Conservation (phyloP, 768 basidiomycete genomes). For the Suillus lakei region DNA sequence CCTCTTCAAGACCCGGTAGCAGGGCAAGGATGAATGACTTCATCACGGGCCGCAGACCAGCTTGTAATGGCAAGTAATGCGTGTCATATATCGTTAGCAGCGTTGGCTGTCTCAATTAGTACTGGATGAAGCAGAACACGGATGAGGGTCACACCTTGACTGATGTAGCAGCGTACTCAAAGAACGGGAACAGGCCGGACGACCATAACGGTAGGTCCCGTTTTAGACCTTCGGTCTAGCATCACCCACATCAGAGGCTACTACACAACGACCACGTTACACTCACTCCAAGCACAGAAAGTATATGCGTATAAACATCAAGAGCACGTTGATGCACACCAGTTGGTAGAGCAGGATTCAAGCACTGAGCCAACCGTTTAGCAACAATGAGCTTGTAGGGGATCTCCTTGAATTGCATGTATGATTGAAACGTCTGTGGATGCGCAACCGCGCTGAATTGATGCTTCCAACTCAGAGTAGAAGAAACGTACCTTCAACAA, state of each 20-base stretch:
- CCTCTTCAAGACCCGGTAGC: constrained; percentile 95
- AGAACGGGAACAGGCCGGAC: constrained; percentile 96
- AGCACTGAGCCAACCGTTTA: constrained; percentile 93
- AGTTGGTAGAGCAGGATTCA: constrained; percentile 96
- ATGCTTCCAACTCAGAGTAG: not conserved
- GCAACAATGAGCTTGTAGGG: constrained; percentile 93
- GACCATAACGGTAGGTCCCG: constrained; percentile 93
- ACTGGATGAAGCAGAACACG: not conserved
- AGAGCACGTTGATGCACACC: constrained; percentile 97
- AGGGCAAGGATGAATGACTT: constrained; percentile 94
- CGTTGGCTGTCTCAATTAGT: constrained; percentile 58
- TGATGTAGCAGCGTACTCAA: constrained; percentile 99
- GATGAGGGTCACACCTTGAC: constrained; percentile 67
- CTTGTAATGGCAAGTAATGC: constrained; percentile 87
- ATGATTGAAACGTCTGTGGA: constrained; percentile 87
- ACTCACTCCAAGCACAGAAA: constrained; percentile 88
- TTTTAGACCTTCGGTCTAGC: constrained; percentile 82
- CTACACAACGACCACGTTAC: not conserved
- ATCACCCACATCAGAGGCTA: constrained; percentile 14
- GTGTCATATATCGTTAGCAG: constrained; percentile 92
- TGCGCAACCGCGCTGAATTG: constrained; percentile 8
- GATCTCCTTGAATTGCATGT: constrained; percentile 94
- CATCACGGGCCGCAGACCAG: constrained; percentile 82
- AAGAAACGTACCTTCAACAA: constrained; percentile 74
- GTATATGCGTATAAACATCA: constrained; percentile 92